Evolutionary conservation across 1,284 basidiomycete species (phyloP).

Genomic region (Mycocalia duriaeana): DNA sequence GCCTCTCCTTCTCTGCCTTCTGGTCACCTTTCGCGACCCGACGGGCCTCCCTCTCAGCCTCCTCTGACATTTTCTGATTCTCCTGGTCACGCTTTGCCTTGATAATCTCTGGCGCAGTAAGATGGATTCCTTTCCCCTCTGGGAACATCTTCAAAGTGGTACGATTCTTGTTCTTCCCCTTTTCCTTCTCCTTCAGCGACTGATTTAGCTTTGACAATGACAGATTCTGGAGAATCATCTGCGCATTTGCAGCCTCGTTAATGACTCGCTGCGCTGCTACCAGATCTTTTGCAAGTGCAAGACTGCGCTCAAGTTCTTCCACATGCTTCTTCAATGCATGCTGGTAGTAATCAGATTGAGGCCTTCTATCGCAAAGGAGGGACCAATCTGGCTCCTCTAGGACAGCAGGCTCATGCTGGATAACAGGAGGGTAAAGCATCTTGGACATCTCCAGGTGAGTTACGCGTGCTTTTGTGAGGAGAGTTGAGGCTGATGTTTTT

Average conservation of each 20-base stretch:
- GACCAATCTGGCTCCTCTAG: slow-evolving; percentile 13
- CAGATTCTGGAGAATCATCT: slow-evolving; percentile 19
- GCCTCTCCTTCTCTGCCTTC: slow-evolving; percentile 2
- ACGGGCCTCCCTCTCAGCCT: slow-evolving; percentile 3
- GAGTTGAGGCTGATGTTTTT: slow-evolving; percentile 16
- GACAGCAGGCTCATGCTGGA: slow-evolving; percentile 8
- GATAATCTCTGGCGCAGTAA: slow-evolving; percentile 8
- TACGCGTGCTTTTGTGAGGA: slow-evolving; percentile 14
- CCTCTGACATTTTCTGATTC: slow-evolving; percentile 3
- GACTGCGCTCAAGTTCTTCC: slow-evolving; percentile 3
- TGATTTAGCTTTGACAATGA: slow-evolving; percentile 12
- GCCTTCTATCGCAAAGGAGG: slow-evolving; percentile 2
- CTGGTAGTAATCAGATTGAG: background rate
- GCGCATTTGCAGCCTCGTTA: slow-evolving; percentile 16
- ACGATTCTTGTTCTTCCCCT: slow-evolving; percentile 12
- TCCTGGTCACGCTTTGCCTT: slow-evolving; percentile 4
- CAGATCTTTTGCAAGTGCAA: background rate
- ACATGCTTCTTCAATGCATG: slow-evolving; percentile 9
- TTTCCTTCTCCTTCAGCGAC: slow-evolving; percentile 18
- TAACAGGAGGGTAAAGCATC: slow-evolving; percentile 2
- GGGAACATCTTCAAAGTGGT: slow-evolving; percentile 7
- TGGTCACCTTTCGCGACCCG: background rate
- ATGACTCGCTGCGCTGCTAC: slow-evolving; percentile 5
- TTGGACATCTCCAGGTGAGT: slow-evolving; percentile 8
- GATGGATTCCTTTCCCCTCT: slow-evolving; percentile 9